A percentile compares a stretch with the other conserved stretches of the same genome.
These are phyloP conservation scores for Haematococcus lacustris DNA, from an alignment of 139 green algal species.

Conservation along the genomic window DNA sequence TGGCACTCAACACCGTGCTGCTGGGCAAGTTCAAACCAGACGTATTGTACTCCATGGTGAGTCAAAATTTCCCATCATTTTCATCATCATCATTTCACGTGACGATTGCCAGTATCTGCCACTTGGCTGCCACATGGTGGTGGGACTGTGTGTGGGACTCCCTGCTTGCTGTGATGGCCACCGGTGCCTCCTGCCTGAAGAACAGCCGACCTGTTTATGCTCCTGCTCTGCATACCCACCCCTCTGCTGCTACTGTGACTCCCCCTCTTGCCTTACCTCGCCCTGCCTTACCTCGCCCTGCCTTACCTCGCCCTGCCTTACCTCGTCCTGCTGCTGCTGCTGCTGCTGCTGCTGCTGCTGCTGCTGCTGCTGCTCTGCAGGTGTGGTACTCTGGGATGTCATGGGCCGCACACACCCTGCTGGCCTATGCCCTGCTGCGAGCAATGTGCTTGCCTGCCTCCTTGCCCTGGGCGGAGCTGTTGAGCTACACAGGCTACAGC, in stretches of 20 bases:
- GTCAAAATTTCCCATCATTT: background rate
- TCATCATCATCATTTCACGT: background rate
- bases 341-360: background rate
- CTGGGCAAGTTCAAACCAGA: constrained; percentile 58
- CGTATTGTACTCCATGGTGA: constrained; percentile 61
- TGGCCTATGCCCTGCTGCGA: constrained; percentile 58
- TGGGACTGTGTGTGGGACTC: background rate
- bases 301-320: background rate
- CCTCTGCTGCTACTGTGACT: background rate
- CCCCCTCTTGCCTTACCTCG: too few species aligned
- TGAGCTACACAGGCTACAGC: constrained; percentile 78
- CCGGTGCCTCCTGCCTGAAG: background rate
- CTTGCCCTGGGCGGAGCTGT: constrained; percentile 74
- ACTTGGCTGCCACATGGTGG: background rate
- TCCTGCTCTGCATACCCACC: background rate
- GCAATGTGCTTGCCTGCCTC: constrained; percentile 47
- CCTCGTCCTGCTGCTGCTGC: background rate
- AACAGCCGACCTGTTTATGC: background rate
- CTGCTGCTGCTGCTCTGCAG: constrained; percentile 12
- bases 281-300: background rate
- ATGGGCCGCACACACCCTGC: constrained; percentile 64
- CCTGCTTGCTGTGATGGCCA: background rate
- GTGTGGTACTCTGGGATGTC: constrained; percentile 42
- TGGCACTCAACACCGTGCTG: constrained; percentile 22
- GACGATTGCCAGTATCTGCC: background rate